phyloP scores from a whole-genome alignment of 129 eudicot genomes.

The Sambucus nigra region DNA sequence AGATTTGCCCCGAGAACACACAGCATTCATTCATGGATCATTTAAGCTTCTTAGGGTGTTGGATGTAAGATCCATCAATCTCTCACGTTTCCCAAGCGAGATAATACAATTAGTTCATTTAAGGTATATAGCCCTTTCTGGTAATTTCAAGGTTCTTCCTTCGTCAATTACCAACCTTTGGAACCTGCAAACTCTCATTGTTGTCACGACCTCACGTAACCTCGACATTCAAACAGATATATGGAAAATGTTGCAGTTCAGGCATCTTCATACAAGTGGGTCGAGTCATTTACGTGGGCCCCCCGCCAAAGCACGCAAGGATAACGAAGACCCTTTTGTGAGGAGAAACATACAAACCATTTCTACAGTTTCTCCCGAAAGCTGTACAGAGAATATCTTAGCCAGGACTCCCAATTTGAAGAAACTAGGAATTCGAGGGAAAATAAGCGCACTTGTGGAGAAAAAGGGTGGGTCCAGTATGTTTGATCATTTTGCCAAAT shows the following conservation, averaged over 20 bases:
- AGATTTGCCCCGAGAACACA: constrained; percentile 22
- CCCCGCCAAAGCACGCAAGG: constrained; percentile 27
- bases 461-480: constrained; percentile 20
- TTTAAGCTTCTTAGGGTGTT: constrained; percentile 49
- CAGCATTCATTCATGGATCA: constrained; percentile 28
- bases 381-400: constrained; percentile 34
- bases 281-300: constrained; percentile 34
- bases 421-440: constrained; percentile 40
- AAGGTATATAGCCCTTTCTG: constrained; percentile 43
- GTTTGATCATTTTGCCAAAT: constrained; percentile 25
- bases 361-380: constrained; percentile 35
- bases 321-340: constrained; percentile 35
- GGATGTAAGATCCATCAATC: constrained; percentile 27
- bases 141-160: constrained; percentile 40
- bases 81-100: constrained; percentile 40
- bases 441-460: constrained; percentile 24
- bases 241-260: constrained; percentile 56
- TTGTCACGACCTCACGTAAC: constrained; percentile 26
- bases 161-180: constrained; percentile 30
- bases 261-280: constrained; percentile 48
- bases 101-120: constrained; percentile 34
- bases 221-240: constrained; percentile 39
- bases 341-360: constrained; percentile 43
- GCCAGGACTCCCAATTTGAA: constrained; percentile 31
- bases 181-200: constrained; percentile 51